Base-by-base conservation (phyloP, 331 rosid genomes). In the Stylosanthes scabra region DNA sequence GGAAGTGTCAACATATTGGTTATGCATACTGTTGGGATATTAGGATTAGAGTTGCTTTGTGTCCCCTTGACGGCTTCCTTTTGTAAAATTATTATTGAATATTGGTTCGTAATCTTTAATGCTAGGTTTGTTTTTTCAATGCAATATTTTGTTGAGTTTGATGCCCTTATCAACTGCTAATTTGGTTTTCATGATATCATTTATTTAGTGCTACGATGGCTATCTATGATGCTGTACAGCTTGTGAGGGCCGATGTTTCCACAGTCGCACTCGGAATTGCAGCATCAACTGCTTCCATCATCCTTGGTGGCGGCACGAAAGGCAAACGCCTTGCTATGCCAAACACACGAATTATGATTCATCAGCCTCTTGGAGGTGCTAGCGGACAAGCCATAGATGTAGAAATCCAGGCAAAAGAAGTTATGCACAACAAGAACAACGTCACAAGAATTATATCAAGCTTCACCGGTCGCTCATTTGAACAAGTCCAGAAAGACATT, bases 261-360 rank as follows among this genome's bases (percentile, higher is more conserved):
- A 94, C 99, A 10, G 78, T 94, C 64, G 97, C 97, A 25, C 88
- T 94, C 1, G 99, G 99, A 72, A 84, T 94, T 50, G 77, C 97
- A 45, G 99, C 97, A 45, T 94, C 99, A 73, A 91, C 99, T 5
- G 96, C 99, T 46, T 83, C 99, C 65, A 80, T 94, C 58, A 87
- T 94, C 86, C 96, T 94, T 4, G 99, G 93, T 2, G 90, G 97
- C 51, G 99, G 97, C 52, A 87, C 99, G 66, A 94, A 94, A 68
- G 99, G 99, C 49, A 94, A 94, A 91, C 97, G 97, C 39, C 79
- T 94, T 51, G 97, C 97, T 4, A 91, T 94, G 99, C 99, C 99
- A 9, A 94, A 90, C 70, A 82, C 99, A 9, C 83, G 97, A 70
- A 87, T 94, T 52, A 94, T 94, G 97, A 82, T 94, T 71, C 93